A percentile compares a stretch with the other conserved stretches of the same genome.
Conservation (phyloP, 2,329 filamentous ascomycete species). For the Ceratocystis cacaofunesta region DNA sequence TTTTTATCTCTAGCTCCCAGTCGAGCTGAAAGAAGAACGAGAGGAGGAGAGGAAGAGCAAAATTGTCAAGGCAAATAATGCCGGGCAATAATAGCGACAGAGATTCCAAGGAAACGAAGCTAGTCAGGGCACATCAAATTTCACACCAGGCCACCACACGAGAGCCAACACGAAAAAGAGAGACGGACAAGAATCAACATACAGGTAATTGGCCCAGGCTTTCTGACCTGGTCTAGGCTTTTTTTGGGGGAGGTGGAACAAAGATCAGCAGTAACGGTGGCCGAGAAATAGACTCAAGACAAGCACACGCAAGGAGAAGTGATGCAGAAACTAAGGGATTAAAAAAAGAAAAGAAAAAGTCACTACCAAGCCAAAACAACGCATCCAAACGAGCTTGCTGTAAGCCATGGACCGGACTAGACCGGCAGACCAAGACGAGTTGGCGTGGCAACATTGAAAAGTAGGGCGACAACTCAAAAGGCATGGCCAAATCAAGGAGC, state of each 20-base stretch:
- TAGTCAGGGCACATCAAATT: conserved; percentile 6
- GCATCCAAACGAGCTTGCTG: background rate
- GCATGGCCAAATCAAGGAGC: no score
- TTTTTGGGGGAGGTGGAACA: background rate
- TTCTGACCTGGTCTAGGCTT: background rate
- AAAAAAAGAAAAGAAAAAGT: background rate
- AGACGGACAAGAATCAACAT: background rate
- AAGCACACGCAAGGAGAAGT: background rate
- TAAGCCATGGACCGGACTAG: background rate
- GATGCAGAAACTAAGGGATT: background rate
- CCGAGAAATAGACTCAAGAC: background rate
- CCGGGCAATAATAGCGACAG: background rate
- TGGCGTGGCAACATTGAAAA: background rate
- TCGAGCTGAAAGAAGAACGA: background rate
- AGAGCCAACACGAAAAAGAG: background rate
- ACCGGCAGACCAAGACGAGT: background rate
- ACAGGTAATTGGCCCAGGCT: background rate
- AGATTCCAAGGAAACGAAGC: background rate
- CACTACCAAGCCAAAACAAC: background rate
- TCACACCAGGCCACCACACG: background rate
- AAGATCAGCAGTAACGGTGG: background rate
- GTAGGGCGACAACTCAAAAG: background rate
- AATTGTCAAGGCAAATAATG: background rate
- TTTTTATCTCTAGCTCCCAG: no score
- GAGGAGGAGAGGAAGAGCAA: background rate